Evolutionary conservation across 1,284 basidiomycete species (phyloP), one percentile per base, ranked within the genome.

Genomic region (Cronartium quercuum): DNA sequence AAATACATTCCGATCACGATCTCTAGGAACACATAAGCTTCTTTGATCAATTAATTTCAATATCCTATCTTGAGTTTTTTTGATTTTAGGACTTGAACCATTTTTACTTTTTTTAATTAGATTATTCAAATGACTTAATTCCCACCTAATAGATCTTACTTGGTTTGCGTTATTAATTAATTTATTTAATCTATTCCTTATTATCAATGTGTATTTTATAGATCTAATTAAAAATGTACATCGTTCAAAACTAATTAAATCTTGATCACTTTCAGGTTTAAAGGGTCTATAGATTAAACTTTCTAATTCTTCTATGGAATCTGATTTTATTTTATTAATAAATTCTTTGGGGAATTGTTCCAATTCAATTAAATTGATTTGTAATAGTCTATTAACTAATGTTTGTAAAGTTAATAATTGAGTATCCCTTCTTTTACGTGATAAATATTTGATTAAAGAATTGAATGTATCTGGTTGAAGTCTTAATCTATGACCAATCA

Each of bases 391-490:
- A 7, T 42, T 10, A 5, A 55, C 40, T 10, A 74, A 55, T 3
- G 38, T 38, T 18, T 51, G 40, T 4, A 74, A 44, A 13, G 4
- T 60, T 21, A 38, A 12, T 10, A 75, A 37, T 44, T 75, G 71
- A 4, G 71, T 75, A 58, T 75, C 55, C 44, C 71, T 37, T 37
- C 60, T 75, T 51, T 67, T 66, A 7, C 58, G 21, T 7, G 61
- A 63, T 38, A 75, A 44, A 34, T 38, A 29, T 13, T 47, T 51
- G 18, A 67, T 67, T 61, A 75, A 51, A 15, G 57, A 38, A 18
- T 63, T 21, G 35, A 47, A 75, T 13, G 65, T 75, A 13, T 63
- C 71, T 9, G 71, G 71, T 44, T 75, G 71, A n/a, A 75, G 40
- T 10, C 71, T n/a, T 34, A 75, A 44, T 47, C 37, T 21, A 13